A percentile compares a stretch with the other conserved stretches of the same genome.
Evolutionary conservation across 345 rosid genomes (phyloP).

Genomic region (Eutrema japonicum): DNA sequence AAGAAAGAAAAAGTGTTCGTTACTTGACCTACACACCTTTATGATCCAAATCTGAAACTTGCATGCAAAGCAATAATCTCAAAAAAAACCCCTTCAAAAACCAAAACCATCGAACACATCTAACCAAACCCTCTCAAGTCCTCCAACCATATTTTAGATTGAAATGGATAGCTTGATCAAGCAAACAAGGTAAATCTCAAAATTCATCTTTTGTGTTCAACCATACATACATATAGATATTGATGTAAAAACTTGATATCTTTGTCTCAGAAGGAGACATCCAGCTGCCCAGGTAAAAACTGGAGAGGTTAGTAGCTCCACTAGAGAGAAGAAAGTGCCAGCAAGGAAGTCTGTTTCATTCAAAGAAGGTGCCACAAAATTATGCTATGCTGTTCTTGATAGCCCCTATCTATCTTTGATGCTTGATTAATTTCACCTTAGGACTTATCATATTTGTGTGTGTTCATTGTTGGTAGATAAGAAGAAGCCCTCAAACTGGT

Average conservation of each 20-base stretch:
- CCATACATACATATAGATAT: not conserved
- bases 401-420: slow-evolving; percentile 14
- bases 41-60: slow-evolving; percentile 43
- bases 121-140: slow-evolving; percentile 30
- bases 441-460: slow-evolving; percentile 9
- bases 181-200: slow-evolving; percentile 39
- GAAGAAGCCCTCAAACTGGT: slow-evolving; percentile 39
- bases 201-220: not conserved
- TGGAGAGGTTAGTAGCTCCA: slow-evolving; percentile 20
- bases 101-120: slow-evolving; percentile 40
- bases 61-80: slow-evolving; percentile 44
- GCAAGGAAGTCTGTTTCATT: slow-evolving; percentile 45
- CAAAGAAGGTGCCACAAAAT: slow-evolving; percentile 39
- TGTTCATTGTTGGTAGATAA: slow-evolving; percentile 37
- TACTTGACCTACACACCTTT: slow-evolving; percentile 39
- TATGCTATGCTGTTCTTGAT: not conserved
- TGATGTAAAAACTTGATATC: slow-evolving; percentile 2
- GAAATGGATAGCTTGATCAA: slow-evolving; percentile 46
- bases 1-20: slow-evolving; percentile 38
- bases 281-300: slow-evolving; percentile 13
- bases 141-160: slow-evolving; percentile 19
- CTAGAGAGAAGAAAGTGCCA: slow-evolving; percentile 33
- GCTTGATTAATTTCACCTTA: slow-evolving; percentile 5
- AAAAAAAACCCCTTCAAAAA: slow-evolving; percentile 39
- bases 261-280: slow-evolving; percentile 39